Base-by-base conservation (phyloP, 768 basidiomycete genomes). In the Lactifluus subvellereus region DNA sequence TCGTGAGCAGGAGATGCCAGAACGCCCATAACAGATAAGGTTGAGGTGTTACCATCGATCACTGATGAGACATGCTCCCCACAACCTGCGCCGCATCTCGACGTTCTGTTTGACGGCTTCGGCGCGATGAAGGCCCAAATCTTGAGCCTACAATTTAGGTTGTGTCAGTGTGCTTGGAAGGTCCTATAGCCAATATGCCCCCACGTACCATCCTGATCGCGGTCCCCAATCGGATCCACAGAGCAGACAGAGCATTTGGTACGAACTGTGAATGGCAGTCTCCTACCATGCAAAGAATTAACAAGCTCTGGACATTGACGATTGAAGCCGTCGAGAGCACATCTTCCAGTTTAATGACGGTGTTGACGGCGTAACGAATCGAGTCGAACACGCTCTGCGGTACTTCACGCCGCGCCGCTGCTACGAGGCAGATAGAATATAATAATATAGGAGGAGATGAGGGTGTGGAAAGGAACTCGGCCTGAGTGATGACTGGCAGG, bases 391-490 rank as follows among this genome's bases (percentile, higher is more conserved):
- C 82, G 57, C 81, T 78, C 67, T 91, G 86, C 3, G 94, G 88
- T 5, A 91, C 86, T 63, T 91, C 87, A 54, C 95, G 83, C 58
- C 89, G 82, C 35, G 93, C 86, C 16, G 91, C 90, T 20, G 95
- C 91, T 47, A 98, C 87, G 35, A 94, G 86, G 74, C 94, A 98
- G 75, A 98, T 94, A 42, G 92, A 87, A 74, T 98, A 98, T 22
- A 98, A 81, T 61, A 98, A 75, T 27, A 99, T 80, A 4, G 89
- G 86, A 3, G 93, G 83, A 0, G 88, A 89, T 14, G 84, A 85
- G 22, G 84, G 80, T 54, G 73, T 83, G 42, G 87, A 81, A 65
- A 97, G 77, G 71, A 99, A 98, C 72, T 99, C 96, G 30, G 84
- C 81, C 71, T 89, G 84, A 18, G 91, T 91, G 62, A 98, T 83